Evolutionary conservation across 352 stramenopile species (phyloP).

Genomic region (Globisporangium apiculatum): DNA sequence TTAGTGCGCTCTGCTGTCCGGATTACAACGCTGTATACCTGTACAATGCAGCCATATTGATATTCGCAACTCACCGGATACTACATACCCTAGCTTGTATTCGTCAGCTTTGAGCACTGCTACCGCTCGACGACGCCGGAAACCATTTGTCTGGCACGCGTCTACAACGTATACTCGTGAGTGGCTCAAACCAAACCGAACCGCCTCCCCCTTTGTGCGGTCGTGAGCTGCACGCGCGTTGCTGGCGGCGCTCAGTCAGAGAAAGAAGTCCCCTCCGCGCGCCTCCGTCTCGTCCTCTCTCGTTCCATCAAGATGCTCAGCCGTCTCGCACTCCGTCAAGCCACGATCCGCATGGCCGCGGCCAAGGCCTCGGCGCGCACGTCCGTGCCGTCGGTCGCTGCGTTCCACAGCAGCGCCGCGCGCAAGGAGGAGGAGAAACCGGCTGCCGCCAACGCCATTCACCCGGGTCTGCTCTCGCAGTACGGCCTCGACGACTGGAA

Average conservation of each 20-base stretch:
- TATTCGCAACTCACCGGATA: too few relatives aligned
- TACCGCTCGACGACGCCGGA: not conserved
- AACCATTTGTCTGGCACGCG: not conserved
- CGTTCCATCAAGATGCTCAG: conserved; percentile 44
- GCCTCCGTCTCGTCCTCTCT: conserved; percentile 2
- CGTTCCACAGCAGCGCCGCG: conserved; percentile 52
- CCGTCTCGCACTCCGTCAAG: conserved; percentile 65
- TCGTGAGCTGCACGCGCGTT: not conserved
- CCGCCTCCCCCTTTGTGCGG: conserved; percentile 1
- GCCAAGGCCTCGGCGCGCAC: conserved; percentile 22
- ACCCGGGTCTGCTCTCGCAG: conserved; percentile 51
- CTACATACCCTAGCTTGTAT: too few relatives aligned
- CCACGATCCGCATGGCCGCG: conserved; percentile 37
- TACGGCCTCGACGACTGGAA: conserved; percentile 80
- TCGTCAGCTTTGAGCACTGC: not conserved
- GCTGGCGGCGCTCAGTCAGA: conserved; percentile 5
- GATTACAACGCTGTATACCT: too few relatives aligned
- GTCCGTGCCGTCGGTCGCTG: conserved; percentile 14
- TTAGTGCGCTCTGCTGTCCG: too few relatives aligned
- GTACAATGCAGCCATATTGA: too few relatives aligned
- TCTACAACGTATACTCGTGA: not conserved
- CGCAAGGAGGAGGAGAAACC: conserved; percentile 46
- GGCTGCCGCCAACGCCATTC: conserved; percentile 27
- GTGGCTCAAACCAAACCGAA: conserved; percentile 8
- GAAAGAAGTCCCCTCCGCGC: conserved; percentile 7